Evolutionary conservation across 2,329 filamentous ascomycete species (phyloP), one percentile per base, ranked within the genome.

Genomic region (Penicillium sp.): DNA sequence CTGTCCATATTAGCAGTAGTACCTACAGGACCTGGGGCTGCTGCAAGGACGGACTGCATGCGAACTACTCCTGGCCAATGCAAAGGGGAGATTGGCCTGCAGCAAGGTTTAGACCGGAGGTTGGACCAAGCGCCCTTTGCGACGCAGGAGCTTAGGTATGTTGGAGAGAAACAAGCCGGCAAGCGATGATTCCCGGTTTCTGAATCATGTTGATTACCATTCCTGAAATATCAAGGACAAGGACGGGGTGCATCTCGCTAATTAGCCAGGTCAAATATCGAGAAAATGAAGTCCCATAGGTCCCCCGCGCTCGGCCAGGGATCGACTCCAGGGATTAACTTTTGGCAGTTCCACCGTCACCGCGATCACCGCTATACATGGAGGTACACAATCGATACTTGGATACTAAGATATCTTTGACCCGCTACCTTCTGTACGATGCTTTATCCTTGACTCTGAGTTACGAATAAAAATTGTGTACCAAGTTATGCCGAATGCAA

Each of bases 41-140:
- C 46, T 65, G 61, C 64, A 68, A 67, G 67, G 66, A 62, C 60
- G 45, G 48, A 30, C 59, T 65, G 65, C 59, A 61, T 66, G 57
- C 58, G 55, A 61, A 59, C 66, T 69, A 59, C 66, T 69, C 67
- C 67, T 68, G 63, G 62, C 65, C 59, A 63, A 33, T 65, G 63
- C 66, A 67, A 54, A 14, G 33, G 38, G 55, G 37, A 11, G 25
- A 14, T 28, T 46, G 14, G 43, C 43, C 55, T 65, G 64, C 61
- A 60, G 57, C 59, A 22, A 51, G 59, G 58, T 43, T 59, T 60
- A 64, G 62, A 61, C 64, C 59, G 52, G 52, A 65, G 38, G 52
- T 59, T 64, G 65, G 65, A 58, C 64, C 64, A 61, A 68, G 65
- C 65, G 59, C 52, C 49, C 42, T 33, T 37, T 38, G 49, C 30